A percentile compares a stretch with the other conserved stretches of the same genome.
Evolutionary conservation across 2,329 filamentous ascomycete species (phyloP).

Genomic region (Ciborinia camelliae): DNA sequence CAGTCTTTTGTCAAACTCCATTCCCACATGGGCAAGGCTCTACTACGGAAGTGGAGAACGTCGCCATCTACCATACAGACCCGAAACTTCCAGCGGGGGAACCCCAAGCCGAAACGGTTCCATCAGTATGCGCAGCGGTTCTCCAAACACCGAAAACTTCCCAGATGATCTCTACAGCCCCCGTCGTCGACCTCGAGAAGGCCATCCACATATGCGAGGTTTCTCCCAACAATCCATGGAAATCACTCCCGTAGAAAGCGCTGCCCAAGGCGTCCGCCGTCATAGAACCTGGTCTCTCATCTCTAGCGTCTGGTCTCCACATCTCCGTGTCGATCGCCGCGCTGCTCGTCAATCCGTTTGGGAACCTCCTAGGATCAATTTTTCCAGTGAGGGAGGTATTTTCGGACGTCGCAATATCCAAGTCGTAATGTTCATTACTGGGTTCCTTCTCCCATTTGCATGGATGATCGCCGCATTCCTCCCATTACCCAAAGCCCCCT

Average conservation of each 20-base stretch:
- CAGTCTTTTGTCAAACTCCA: slow-evolving; percentile 40
- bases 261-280: slow-evolving; percentile 23
- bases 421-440: slow-evolving; percentile 68
- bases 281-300: slow-evolving; percentile 49
- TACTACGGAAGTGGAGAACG: slow-evolving; percentile 69
- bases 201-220: slow-evolving; percentile 26
- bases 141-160: slow-evolving; percentile 50
- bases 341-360: slow-evolving; percentile 59
- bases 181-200: slow-evolving; percentile 45
- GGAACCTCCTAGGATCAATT: slow-evolving; percentile 69
- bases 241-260: slow-evolving; percentile 39
- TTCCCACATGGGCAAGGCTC: slow-evolving; percentile 52
- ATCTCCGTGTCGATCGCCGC: slow-evolving; percentile 62
- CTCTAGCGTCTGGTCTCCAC: slow-evolving; percentile 70
- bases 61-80: slow-evolving; percentile 44
- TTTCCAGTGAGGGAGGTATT: slow-evolving; percentile 56
- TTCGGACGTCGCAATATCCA: slow-evolving; percentile 70
- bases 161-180: slow-evolving; percentile 46
- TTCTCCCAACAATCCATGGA: slow-evolving; percentile 43
- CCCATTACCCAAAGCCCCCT: slow-evolving; percentile 61
- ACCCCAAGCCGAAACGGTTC: slow-evolving; percentile 48
- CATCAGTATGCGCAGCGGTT: slow-evolving; percentile 41
- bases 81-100: slow-evolving; percentile 33
- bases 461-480: slow-evolving; percentile 79
- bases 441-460: slow-evolving; percentile 75